Base-by-base conservation (phyloP, 1,284 basidiomycete genomes). In the Vanrija pseudolonga region DNA sequence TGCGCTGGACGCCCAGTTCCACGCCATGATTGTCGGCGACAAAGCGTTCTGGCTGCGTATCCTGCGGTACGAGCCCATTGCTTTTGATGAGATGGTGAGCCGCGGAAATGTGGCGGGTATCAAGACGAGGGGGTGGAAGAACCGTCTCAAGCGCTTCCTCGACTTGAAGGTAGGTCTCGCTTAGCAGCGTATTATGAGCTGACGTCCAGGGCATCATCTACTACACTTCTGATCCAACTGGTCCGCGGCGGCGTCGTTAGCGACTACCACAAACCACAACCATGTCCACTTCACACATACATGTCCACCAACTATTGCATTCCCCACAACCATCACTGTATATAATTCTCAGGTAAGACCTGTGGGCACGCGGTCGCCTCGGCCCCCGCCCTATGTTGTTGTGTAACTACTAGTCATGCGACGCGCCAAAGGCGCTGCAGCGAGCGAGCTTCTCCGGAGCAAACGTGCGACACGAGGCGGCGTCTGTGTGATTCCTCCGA, bases 61-160 rank as follows among this genome's bases (percentile, higher is more conserved):
- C 2, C 55, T 76, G 17, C 65, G 69, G 26, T 76, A 76, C 53
- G 74, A 74, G 69, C 75, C 75, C 0, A 67, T 76, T 20, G 58
- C 58, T 17, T 74, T 74, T 39, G 73, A 74, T 39, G 72, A 74
- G 53, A 54, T 76, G 14, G 56, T 74, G 19, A 63, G 59, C 42
- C 69, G 65, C 37, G 62, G 63, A 2, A 59, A 71, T 12, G 56
- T 56, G 11, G 51, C 55, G 6, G 71, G 71, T 5, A 66, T 72
- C 19, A 56, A 58, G 9, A 64, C 55, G 20, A 57, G 47, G 17
- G 65, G 69, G 15, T 76, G 71, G 72, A 73, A 71, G 47, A 55
- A 59, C 17, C 52, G 55, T 3, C 49, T 76, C 44, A 71, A 70
- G 46, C 45, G 50, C 37, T 76, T 67, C 47, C 59, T 76, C 7